Conservation (phyloP, 2,329 filamentous ascomycete species). For the Sporothrix curviconia region DNA sequence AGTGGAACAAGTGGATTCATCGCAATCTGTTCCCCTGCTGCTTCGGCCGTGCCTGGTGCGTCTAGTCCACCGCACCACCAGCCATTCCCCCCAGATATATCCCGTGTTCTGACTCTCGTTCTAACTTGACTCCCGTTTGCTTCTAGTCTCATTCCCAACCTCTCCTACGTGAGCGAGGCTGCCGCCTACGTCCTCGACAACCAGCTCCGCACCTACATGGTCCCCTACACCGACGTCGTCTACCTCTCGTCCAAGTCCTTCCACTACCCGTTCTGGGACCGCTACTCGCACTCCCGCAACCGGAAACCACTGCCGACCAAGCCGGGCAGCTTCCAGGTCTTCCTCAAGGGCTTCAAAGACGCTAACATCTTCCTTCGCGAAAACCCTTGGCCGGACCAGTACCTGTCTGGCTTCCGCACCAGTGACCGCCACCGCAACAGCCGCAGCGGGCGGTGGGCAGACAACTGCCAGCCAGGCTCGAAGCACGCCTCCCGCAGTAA, state of each 20-base stretch:
- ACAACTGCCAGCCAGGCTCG: conserved; percentile 65
- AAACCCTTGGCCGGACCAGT: conserved; percentile 94
- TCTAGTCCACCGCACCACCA: background rate
- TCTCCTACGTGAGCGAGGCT: conserved; percentile 96
- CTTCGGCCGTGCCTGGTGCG: conserved; percentile 81
- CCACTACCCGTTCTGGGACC: conserved; percentile 96
- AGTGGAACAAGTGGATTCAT: conserved; percentile 99
- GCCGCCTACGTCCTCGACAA: conserved; percentile 92
- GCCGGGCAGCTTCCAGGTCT: conserved; percentile 93
- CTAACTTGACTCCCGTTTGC: conserved; percentile 9
- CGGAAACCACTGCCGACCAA: conserved; percentile 83
- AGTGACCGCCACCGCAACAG: conserved; percentile 56
- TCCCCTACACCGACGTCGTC: conserved; percentile 94
- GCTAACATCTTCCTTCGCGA: conserved; percentile 92
- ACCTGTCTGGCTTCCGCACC: conserved; percentile 62
- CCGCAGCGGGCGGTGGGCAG: conserved; percentile 60
- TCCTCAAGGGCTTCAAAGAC: conserved; percentile 94
- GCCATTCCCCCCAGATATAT: too few relatives aligned
- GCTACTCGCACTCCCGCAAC: conserved; percentile 78
- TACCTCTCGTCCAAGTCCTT: conserved; percentile 94
- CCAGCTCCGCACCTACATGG: conserved; percentile 82
- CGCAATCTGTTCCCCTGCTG: conserved; percentile 95
- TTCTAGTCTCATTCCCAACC: conserved; percentile 77
- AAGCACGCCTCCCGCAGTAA: conserved; percentile 37
- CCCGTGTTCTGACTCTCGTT: background rate